These are phyloP conservation scores for Biscutella laevigata DNA, from an alignment of 441 rosid species.

Conservation along the genomic window DNA sequence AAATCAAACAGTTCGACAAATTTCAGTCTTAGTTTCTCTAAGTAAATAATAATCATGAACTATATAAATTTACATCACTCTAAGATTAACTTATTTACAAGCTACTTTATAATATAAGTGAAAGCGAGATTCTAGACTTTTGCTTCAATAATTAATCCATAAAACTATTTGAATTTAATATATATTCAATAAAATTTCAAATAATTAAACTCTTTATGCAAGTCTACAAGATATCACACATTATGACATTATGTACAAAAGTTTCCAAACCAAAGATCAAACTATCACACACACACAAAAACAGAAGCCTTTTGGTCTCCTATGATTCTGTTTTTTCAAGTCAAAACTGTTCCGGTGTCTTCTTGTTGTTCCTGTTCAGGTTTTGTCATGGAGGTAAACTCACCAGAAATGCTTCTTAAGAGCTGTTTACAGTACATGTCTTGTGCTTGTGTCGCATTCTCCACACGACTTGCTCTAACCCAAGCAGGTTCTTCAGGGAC, in stretches of 20 bases:
- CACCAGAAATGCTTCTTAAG: slow-evolving; percentile 42
- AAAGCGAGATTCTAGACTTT: no score
- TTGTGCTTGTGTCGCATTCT: slow-evolving; percentile 67
- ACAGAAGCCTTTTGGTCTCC: background rate
- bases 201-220: no score
- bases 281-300: background rate
- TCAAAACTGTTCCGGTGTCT: background rate
- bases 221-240: slow-evolving; percentile 4
- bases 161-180: no score
- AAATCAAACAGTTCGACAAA: no score
- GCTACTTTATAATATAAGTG: no score
- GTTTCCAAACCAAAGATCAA: background rate
- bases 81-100: no score
- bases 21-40: no score
- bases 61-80: no score
- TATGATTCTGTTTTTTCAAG: background rate
- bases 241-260: background rate
- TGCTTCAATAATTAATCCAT: no score
- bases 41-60: no score
- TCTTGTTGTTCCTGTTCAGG: slow-evolving; percentile 18
- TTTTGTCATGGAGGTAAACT: slow-evolving; percentile 17
- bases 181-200: no score
- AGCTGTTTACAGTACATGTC: slow-evolving; percentile 66
- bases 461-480: slow-evolving; percentile 68
- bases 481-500: slow-evolving; percentile 96